Base-by-base conservation (phyloP, 2,329 filamentous ascomycete genomes). In the Ciborinia camelliae region DNA sequence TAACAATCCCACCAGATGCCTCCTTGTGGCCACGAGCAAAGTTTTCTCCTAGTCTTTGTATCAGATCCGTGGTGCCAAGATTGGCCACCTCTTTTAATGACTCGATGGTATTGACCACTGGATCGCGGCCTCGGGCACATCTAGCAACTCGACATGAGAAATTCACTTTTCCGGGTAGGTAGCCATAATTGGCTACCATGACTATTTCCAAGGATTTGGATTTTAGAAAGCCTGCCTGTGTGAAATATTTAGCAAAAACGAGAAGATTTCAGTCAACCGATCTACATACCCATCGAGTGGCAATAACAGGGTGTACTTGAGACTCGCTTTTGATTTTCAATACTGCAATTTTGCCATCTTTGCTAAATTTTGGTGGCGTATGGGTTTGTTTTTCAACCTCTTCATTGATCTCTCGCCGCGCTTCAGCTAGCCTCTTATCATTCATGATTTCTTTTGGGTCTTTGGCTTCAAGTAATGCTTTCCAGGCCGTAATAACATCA, bases 1-100 rank as follows among this genome's bases (percentile, higher is more conserved):
- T 79, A 0, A 90, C 83, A 53, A 88, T 86, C 0, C 87, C 88
- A 1, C 87, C 87, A 55, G 84, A 87, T 0, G 87, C 87, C 71
- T 89, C 86, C 66, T 86, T 88, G 68, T 90, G 87, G 0, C 88
- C 87, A 61, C 83, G 79, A 0, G 86, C 87, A 71, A 90, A 90
- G 32, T 81, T 86, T 55, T 86, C 82, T 0, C 87, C 87, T 14
- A 89, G 71, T 18, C 86, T 75, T 62, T 82, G 77, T 4, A 75
- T 71, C 63, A 79, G 67, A 63, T 70, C 70, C 5, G 75, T 79
- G 39, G 75, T 71, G 41, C 78, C 76, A 14, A 76, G 75, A 43
- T 77, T 76, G 37, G 84, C 86, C 51, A 85, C 81, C 1, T 74
- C 78, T 69, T 80, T 79, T 32, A 90, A 70, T 2, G 80, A 81